Conservation (phyloP, 805 yeast genomes). For the Candida multigemmis region DNA sequence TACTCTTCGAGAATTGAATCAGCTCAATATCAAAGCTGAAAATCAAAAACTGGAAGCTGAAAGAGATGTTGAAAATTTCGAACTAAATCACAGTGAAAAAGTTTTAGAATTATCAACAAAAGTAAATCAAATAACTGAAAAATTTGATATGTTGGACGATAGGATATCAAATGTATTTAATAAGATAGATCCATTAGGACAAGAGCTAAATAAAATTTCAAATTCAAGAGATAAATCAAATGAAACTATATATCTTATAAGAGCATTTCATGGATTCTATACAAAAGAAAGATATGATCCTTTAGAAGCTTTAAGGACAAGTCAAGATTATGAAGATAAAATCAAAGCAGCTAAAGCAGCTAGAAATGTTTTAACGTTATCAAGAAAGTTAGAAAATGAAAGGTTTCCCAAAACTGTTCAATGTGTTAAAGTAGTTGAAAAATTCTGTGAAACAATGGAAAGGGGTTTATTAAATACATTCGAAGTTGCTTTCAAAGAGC, state of each 20-base stretch:
- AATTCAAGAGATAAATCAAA: conserved; percentile 65
- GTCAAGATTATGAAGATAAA: conserved; percentile 39
- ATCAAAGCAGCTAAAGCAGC: conserved; percentile 63
- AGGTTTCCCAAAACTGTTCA: conserved; percentile 36
- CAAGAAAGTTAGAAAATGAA: conserved; percentile 53
- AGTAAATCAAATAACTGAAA: conserved; percentile 35
- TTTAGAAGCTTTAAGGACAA: conserved; percentile 48
- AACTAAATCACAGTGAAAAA: conserved; percentile 58
- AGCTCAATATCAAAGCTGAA: conserved; percentile 48
- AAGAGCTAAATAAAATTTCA: conserved; percentile 56
- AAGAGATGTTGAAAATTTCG: conserved; percentile 49
- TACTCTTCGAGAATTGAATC: conserved; percentile 62
- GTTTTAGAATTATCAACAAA: conserved; percentile 46
- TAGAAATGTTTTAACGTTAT: conserved; percentile 53
- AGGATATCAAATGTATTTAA: conserved; percentile 49
- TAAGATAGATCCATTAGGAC: conserved; percentile 63
- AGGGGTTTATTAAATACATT: conserved; percentile 59
- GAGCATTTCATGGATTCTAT: conserved; percentile 70
- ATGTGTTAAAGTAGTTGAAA: conserved; percentile 42
- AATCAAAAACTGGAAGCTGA: conserved; percentile 43
- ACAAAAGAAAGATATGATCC: conserved; percentile 46
- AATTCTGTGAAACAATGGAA: conserved; percentile 73
- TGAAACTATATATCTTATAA: conserved; percentile 62
- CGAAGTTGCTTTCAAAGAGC: conserved; percentile 62
- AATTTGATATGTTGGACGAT: conserved; percentile 42